Conservation (phyloP, 2,329 filamentous ascomycete genomes). For the Capronia coronata region DNA sequence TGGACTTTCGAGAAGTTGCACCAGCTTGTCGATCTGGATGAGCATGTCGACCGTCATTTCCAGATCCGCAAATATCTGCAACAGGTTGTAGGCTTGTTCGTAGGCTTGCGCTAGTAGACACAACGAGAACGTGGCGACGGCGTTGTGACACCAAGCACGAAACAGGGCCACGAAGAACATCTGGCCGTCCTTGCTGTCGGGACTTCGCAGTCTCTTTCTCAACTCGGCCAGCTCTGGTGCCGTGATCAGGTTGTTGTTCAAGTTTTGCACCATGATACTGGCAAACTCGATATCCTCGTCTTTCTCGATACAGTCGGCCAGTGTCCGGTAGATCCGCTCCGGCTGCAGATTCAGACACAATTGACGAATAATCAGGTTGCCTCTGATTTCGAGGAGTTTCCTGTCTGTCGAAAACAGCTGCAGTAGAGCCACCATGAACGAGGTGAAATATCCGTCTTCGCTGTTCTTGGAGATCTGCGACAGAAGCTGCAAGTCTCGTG, state of each 20-base stretch:
- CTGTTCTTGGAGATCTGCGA: slow-evolving; percentile 96
- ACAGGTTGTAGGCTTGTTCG: slow-evolving; percentile 90
- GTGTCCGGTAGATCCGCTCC: slow-evolving; percentile 88
- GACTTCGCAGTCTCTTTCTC: slow-evolving; percentile 78
- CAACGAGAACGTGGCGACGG: slow-evolving; percentile 92
- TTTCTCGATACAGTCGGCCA: slow-evolving; percentile 94
- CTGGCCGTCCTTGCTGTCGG: slow-evolving; percentile 92
- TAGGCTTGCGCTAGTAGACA: slow-evolving; percentile 95
- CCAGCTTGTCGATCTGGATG: slow-evolving; percentile 97
- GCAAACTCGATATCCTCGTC: slow-evolving; percentile 98
- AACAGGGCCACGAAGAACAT: slow-evolving; percentile 92
- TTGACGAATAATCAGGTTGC: slow-evolving; percentile 94
- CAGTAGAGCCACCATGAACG: slow-evolving; percentile 94
- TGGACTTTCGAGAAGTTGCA: slow-evolving; percentile 91
- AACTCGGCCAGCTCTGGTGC: slow-evolving; percentile 89
- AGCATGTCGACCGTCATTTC: slow-evolving; percentile 99
- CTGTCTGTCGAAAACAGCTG: slow-evolving; percentile 94
- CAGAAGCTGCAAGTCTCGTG: slow-evolving; percentile 82
- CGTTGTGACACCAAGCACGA: slow-evolving; percentile 96
- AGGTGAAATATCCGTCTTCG: slow-evolving; percentile 94
- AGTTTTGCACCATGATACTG: slow-evolving; percentile 98
- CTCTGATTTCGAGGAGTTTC: slow-evolving; percentile 79
- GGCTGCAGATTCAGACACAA: slow-evolving; percentile 87
- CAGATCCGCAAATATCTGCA: slow-evolving; percentile 93
- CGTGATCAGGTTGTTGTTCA: slow-evolving; percentile 98